Conservation (phyloP, 2,329 filamentous ascomycete genomes). For the Fusarium nurragi region DNA sequence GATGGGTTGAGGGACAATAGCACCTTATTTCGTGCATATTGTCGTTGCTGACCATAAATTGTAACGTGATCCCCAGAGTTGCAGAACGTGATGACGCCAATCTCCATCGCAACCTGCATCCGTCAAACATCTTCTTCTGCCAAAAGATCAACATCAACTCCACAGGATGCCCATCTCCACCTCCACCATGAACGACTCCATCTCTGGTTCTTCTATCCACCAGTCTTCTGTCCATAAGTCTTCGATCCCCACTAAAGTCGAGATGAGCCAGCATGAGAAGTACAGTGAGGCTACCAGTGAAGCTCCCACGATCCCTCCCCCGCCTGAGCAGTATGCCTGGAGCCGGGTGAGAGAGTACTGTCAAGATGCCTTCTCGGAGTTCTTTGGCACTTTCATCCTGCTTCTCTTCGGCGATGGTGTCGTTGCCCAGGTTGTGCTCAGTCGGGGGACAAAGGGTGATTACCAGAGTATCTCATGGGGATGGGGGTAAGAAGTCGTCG, state of each 20-base stretch:
- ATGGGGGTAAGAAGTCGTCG: conserved; percentile 55
- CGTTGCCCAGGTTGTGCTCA: conserved; percentile 74
- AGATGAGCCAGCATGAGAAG: conserved; percentile 45
- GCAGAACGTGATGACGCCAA: conserved; percentile 25
- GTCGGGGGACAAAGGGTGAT: conserved; percentile 57
- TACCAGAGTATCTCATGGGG: conserved; percentile 62
- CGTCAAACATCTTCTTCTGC: conserved; percentile 6
- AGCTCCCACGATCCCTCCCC: conserved; percentile 19
- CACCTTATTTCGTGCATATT: not conserved
- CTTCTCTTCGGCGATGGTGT: conserved; percentile 77
- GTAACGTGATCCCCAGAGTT: conserved; percentile 36
- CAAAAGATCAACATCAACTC: not conserved
- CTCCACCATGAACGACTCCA: conserved; percentile 44
- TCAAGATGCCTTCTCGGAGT: conserved; percentile 71
- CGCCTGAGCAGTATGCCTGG: conserved; percentile 56
- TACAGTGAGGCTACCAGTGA: conserved; percentile 37
- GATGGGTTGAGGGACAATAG: conserved; percentile 25
- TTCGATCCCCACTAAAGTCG: conserved; percentile 44
- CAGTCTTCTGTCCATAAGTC: conserved; percentile 47
- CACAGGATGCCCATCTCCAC: conserved; percentile 44
- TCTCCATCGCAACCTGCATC: conserved; percentile 19
- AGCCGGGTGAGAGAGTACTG: conserved; percentile 59
- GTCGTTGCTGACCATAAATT: conserved; percentile 38
- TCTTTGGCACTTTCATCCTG: conserved; percentile 73
- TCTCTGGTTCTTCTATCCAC: conserved; percentile 49